Conservation (phyloP, 495 filamentous ascomycete genomes). For the Trichoderma asperelloides region DNA sequence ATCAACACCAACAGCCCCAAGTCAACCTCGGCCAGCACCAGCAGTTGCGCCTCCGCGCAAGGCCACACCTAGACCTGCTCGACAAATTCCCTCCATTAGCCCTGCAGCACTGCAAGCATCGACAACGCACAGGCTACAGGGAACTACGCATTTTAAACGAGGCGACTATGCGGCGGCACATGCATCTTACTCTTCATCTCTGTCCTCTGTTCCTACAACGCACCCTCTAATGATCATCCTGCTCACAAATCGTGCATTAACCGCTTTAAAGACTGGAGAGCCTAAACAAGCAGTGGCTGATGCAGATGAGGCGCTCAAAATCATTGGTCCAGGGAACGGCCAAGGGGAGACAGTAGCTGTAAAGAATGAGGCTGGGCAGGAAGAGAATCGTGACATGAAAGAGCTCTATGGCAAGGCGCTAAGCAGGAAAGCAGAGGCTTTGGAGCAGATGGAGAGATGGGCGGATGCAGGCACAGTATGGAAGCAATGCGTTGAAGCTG, state of each 20-base stretch:
- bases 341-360: conserved; percentile 71
- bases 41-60: conserved; percentile 31
- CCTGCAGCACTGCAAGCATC: conserved; percentile 60
- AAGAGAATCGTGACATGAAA: conserved; percentile 74
- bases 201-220: conserved; percentile 61
- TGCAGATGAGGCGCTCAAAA: conserved; percentile 65
- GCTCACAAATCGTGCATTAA: conserved; percentile 86
- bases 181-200: conserved; percentile 66
- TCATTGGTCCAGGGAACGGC: conserved; percentile 74
- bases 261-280: conserved; percentile 79
- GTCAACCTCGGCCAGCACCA: conserved; percentile 21
- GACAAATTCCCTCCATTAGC: conserved; percentile 61
- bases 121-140: conserved; percentile 63
- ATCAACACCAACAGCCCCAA: conserved; percentile 24
- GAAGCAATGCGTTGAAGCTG: conserved; percentile 72
- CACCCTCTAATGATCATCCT: conserved; percentile 82
- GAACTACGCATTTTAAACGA: conserved; percentile 82
- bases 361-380: conserved; percentile 36
- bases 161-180: conserved; percentile 87
- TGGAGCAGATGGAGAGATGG: conserved; percentile 96
- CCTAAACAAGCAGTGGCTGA: conserved; percentile 76
- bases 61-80: conserved; percentile 32
- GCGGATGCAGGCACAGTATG: conserved; percentile 69
- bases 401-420: conserved; percentile 89
- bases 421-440: conserved; percentile 86